These are phyloP conservation scores for Clitopilus passeckerianus DNA, from an alignment of 768 basidiomycete species.

Conservation along the genomic window DNA sequence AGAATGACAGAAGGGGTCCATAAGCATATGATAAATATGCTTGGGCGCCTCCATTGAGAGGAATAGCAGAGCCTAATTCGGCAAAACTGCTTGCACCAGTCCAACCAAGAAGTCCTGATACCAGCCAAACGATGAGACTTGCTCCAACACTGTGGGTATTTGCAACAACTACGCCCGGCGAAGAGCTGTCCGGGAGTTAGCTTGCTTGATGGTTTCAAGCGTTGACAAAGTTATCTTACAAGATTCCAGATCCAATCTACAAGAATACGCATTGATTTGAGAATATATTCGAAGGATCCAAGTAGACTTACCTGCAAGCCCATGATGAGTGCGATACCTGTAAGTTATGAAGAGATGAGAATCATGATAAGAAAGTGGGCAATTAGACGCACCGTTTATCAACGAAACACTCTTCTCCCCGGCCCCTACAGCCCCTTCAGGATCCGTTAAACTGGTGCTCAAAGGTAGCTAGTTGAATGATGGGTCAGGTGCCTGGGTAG, in stretches of 20 bases:
- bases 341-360: not conserved
- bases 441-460: slow-evolving; percentile 71
- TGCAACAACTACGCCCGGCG: slow-evolving; percentile 87
- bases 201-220: not conserved
- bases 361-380: not conserved
- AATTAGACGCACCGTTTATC: slow-evolving; percentile 57
- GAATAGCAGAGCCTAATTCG: slow-evolving; percentile 87
- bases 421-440: slow-evolving; percentile 41
- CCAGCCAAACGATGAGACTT: slow-evolving; percentile 80
- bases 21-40: slow-evolving; percentile 89
- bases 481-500: not conserved
- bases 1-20: slow-evolving; percentile 80
- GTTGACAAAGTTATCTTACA: slow-evolving; percentile 41
- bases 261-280: not conserved
- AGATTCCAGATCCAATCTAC: slow-evolving; percentile 90
- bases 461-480: slow-evolving; percentile 47
- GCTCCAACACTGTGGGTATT: slow-evolving; percentile 89
- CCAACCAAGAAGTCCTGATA: slow-evolving; percentile 85
- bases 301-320: slow-evolving; percentile 61
- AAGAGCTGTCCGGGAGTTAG: slow-evolving; percentile 53
- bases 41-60: slow-evolving; percentile 67
- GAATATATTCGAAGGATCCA: not conserved
- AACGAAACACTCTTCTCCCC: slow-evolving; percentile 74
- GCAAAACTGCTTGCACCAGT: slow-evolving; percentile 95
- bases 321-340: slow-evolving; percentile 78